Percentiles rank a stretch among this genome's conserved stretches.
Conservation (phyloP, 2,329 filamentous ascomycete species). For the Xylariomycetidae sp. region DNA sequence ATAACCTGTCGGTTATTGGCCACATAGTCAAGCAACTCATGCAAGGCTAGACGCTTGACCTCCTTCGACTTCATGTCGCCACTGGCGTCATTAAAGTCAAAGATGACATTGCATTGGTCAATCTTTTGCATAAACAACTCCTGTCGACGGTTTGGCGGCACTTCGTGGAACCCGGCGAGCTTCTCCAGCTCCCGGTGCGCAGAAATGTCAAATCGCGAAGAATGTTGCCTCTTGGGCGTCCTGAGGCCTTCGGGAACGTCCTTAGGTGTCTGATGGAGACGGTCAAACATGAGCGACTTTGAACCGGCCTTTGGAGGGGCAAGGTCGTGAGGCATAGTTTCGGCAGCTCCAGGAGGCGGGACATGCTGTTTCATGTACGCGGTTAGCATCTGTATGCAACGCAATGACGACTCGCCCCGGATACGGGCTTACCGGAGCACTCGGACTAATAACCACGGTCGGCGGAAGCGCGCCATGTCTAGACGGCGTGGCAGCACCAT, state of each 20-base stretch:
- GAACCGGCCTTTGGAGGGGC: constrained; percentile 87
- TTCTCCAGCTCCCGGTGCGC: constrained; percentile 96
- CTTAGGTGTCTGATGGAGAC: constrained; percentile 88
- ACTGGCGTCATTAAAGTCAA: constrained; percentile 98
- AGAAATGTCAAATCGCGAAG: constrained; percentile 95
- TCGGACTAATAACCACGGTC: constrained; percentile 91
- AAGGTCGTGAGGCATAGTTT: constrained; percentile 97
- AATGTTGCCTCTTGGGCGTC: constrained; percentile 94
- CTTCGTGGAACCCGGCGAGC: constrained; percentile 94
- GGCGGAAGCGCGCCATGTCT: constrained; percentile 67
- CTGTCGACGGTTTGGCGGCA: constrained; percentile 88
- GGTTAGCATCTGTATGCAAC: constrained; percentile 9
- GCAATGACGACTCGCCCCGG: too few species aligned
- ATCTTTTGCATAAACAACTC: constrained; percentile 99
- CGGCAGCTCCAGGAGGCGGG: constrained; percentile 85
- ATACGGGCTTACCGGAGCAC: constrained; percentile 68
- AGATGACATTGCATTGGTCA: constrained; percentile 99
- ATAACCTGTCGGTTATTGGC: constrained; percentile 98
- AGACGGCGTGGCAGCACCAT: constrained; percentile 56
- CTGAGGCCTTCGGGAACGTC: constrained; percentile 93
- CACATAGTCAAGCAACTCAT: constrained; percentile 95
- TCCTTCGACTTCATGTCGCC: constrained; percentile 99
- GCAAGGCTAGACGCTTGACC: constrained; percentile 93
- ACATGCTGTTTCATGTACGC: constrained; percentile 60
- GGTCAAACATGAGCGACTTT: constrained; percentile 85